Base-by-base conservation (phyloP, 305 asterid species). In the Fraxinus sp. region DNA sequence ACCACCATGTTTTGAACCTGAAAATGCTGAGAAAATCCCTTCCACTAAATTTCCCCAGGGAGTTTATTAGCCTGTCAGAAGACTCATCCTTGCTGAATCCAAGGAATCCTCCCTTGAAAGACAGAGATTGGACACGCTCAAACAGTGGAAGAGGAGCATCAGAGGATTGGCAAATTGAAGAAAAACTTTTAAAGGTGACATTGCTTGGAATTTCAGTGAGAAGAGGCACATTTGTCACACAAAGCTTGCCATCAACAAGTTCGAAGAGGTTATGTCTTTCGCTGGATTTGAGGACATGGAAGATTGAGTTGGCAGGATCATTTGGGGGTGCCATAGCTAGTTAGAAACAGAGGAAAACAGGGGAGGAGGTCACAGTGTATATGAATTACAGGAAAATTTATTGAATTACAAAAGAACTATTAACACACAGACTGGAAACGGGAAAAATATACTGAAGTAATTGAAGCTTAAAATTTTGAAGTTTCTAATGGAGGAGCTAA, bases 1-100 rank as follows among this genome's bases (percentile, higher is more conserved):
- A 93, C 98, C 98, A 93, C 98, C 98, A 93, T 0, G 98, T 92
- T 77, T 93, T 93, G 91, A 92, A 93, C 86, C 98, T 84, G 93
- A 94, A 94, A 83, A 94, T 89, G 89, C 98, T 94, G 77, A 92
- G 90, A 82, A 92, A 94, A 55, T 92, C 88, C 84, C 97, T 77
- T 84, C 3, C 77, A 11, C 80, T 75, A 88, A 92, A 92, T 73
- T 87, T 89, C 1, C 98, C 98, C 4, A 92, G 81, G 43, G 98
- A 91, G 36, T 88, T 92, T 5, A 85, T 85, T 35, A 91, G 78
- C 35, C 94, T 75, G 30, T 94, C 87, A 0, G 97, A 84, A 3
- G 92, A 20, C 2, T 83, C 66, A 1, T 81, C 83, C 74, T 87
- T 89, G 33, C 57, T 74, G 89, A 94, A 90, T 4, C 96, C 98